Percentiles rank a stretch among this genome's conserved stretches.
phyloP scores from a whole-genome alignment of 2,329 filamentous ascomycete species.

The Fusarium goolgardi region DNA sequence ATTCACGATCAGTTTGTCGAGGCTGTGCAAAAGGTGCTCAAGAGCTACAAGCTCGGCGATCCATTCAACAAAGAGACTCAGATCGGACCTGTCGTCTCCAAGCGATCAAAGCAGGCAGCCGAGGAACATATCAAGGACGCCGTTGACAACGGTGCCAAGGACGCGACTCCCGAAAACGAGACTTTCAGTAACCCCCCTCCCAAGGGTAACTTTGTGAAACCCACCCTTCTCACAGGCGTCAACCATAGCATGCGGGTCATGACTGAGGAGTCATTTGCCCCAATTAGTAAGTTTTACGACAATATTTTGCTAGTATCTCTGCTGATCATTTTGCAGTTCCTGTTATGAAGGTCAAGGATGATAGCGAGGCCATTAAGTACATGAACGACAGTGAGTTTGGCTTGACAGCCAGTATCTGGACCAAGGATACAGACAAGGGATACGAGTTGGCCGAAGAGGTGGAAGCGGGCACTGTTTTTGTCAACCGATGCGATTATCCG shows the following conservation, averaged over 20 bases:
- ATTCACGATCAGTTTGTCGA: constrained; percentile 86
- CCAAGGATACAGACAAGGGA: constrained; percentile 81
- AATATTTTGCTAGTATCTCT: not conserved
- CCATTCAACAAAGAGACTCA: constrained; percentile 83
- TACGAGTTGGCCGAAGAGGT: constrained; percentile 82
- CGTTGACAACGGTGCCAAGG: constrained; percentile 82
- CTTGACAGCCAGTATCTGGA: constrained; percentile 97
- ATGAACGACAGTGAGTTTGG: constrained; percentile 98
- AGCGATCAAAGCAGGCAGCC: constrained; percentile 79
- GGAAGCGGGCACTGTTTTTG: constrained; percentile 94
- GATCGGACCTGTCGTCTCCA: constrained; percentile 89
- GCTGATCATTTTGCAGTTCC: constrained; percentile 57
- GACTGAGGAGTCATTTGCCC: constrained; percentile 92
- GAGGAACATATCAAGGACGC: constrained; percentile 85
- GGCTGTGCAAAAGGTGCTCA: constrained; percentile 82
- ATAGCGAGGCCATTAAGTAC: constrained; percentile 81
- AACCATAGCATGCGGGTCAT: constrained; percentile 88
- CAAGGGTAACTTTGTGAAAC: constrained; percentile 90
- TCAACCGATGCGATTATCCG: constrained; percentile 93
- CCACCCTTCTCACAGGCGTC: constrained; percentile 82
- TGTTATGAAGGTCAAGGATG: constrained; percentile 84
- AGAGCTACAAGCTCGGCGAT: constrained; percentile 87
- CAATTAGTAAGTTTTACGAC: constrained; percentile 31
- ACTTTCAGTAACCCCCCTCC: constrained; percentile 77
- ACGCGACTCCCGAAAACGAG: constrained; percentile 84